Evolutionary conservation across 75 land plant genomes (phyloP).

Genomic region (Azolla pinnata): DNA sequence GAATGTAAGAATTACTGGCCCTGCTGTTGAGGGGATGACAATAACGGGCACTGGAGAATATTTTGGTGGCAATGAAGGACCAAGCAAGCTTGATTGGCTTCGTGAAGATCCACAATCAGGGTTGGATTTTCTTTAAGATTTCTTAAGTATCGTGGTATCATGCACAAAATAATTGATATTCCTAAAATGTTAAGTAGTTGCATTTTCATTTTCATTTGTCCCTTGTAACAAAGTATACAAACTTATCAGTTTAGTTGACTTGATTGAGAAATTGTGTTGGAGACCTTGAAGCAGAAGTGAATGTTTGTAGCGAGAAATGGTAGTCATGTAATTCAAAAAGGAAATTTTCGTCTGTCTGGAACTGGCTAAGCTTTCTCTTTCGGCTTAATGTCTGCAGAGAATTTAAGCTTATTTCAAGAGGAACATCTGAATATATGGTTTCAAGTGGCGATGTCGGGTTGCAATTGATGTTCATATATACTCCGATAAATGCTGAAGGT

Average conservation of each 20-base stretch:
- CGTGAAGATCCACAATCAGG: slow-evolving; percentile 62
- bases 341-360: too few species aligned
- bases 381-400: slow-evolving; percentile 45
- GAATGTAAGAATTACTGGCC: slow-evolving; percentile 70
- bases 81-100: slow-evolving; percentile 89
- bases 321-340: too few species aligned
- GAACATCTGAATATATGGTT: slow-evolving; percentile 61
- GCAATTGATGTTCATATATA: slow-evolving; percentile 59
- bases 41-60: slow-evolving; percentile 72
- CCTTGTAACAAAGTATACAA: too few species aligned
- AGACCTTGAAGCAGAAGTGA: too few species aligned
- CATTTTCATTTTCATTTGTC: too few species aligned
- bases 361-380: background rate
- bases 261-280: too few species aligned
- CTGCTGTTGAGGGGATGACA: slow-evolving; percentile 59
- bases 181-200: background rate
- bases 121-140: slow-evolving; percentile 26
- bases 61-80: slow-evolving; percentile 91
- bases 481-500: slow-evolving; percentile 82
- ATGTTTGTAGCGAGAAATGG: too few species aligned
- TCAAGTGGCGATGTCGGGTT: slow-evolving; percentile 71
- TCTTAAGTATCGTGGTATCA: background rate
- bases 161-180: background rate
- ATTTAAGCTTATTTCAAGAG: slow-evolving; percentile 52
- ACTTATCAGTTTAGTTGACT: too few species aligned